Conservation (phyloP, 2,329 filamentous ascomycete genomes). For the Coniochaeta hoffmannii region DNA sequence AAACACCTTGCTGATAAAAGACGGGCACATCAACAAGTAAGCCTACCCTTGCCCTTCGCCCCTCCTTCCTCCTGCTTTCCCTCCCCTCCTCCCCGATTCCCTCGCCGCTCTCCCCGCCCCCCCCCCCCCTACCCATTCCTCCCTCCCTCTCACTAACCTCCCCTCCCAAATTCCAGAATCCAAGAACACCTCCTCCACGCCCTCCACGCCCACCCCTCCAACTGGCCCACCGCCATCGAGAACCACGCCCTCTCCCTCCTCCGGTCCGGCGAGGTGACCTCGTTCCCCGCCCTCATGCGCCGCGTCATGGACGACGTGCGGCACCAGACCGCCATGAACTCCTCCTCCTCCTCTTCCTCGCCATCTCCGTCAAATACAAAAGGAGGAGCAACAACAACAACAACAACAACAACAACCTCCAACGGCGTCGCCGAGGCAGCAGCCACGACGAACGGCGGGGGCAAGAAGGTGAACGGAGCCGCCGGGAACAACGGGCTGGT, state of each 20-base stretch:
- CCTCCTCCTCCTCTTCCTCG: too few relatives aligned
- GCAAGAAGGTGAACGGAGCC: constrained; percentile 13
- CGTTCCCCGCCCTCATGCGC: constrained; percentile 53
- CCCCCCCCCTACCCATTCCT: not conserved
- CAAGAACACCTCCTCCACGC: constrained; percentile 57
- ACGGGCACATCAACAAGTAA: constrained; percentile 54
- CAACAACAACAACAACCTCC: constrained; percentile 12
- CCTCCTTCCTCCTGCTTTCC: constrained; percentile 2
- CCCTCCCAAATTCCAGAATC: constrained; percentile 40
- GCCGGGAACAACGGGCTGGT: not conserved
- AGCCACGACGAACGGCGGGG: constrained; percentile 9
- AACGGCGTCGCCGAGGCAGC: too few relatives aligned
- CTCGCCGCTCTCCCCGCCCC: not conserved
- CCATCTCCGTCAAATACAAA: too few relatives aligned
- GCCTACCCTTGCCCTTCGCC: constrained; percentile 7
- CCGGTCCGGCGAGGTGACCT: constrained; percentile 50
- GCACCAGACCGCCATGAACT: constrained; percentile 32
- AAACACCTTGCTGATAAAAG: constrained; percentile 49
- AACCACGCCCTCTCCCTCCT: constrained; percentile 52
- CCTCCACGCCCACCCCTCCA: constrained; percentile 49
- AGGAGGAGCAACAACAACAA: too few relatives aligned
- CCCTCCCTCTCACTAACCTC: constrained; percentile 3
- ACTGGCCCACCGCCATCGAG: constrained; percentile 57
- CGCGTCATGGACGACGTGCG: constrained; percentile 57
- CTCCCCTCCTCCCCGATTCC: constrained; percentile 1